Evolutionary conservation across 2,329 filamentous ascomycete genomes (phyloP), one percentile per base, ranked within the genome.

Genomic region (Penicillium sp.): DNA sequence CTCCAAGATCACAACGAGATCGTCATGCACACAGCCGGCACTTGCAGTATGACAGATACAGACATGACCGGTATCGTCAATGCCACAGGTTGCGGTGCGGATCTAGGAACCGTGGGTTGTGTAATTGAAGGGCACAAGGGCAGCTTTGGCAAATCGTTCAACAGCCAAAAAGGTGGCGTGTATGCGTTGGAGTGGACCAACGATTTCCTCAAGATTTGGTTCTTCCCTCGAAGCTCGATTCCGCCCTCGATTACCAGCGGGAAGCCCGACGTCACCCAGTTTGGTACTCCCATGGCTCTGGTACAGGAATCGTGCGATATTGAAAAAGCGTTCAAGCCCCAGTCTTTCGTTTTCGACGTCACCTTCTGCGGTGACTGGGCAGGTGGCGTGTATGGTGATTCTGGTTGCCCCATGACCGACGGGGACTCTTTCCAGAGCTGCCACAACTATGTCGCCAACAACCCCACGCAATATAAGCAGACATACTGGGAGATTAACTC

Each of bases 401-500:
- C 70, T 43, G 67, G 71, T 32, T 82, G 86, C 61, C 68, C 71
- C 0, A 79, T 92, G 87, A 74, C 76, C 77, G 11, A 76, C 78
- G 45, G 78, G 82, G 11, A 62, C 73, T 47, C 87, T 80, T 10
- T 94, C 88, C 76, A 72, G 36, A 72, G 70, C 61, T 96, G 92
- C 75, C 71, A 85, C 35, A 83, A 84, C 30, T 96, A 84, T 69
- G 91, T 96, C 26, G 79, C 79, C 41, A 74, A 80, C 59, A 88
- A 93, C 70, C 88, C 91, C 0, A 67, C 73, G 8, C 86, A 79
- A 23, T 96, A 93, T 70, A 72, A 76, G 46, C 80, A 94, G 36
- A 83, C 89, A 1, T 95, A 88, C 76, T 96, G 90, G 89, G 77
- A 85, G 56, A 82, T 96, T 73, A 88, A 88, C 69, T 85, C 80